phyloP scores from a whole-genome alignment of 345 rosid genomes.

The Punica granatum region DNA sequence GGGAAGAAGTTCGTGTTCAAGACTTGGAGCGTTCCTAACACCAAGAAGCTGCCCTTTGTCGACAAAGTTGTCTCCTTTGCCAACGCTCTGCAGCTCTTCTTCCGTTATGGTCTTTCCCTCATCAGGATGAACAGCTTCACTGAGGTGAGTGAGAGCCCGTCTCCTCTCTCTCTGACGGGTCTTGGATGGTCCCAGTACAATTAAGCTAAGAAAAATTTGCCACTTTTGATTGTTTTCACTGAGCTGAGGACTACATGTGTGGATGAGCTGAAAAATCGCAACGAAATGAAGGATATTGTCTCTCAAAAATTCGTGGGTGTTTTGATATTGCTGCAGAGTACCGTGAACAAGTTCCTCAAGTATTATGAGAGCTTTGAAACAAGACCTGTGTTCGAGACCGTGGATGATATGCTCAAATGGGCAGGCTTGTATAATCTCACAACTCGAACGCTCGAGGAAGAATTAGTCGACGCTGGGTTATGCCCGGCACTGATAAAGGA shows the following conservation, averaged over 20 bases:
- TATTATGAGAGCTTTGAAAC: conserved; percentile 52
- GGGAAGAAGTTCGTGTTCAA: conserved; percentile 59
- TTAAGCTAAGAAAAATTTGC: neutral
- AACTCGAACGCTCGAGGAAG: conserved; percentile 44
- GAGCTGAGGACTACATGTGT: too few relatives aligned
- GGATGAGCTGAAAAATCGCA: neutral
- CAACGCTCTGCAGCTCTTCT: conserved; percentile 45
- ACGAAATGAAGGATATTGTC: neutral
- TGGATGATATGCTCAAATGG: conserved; percentile 92
- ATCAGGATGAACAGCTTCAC: conserved; percentile 59
- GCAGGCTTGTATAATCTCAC: conserved; percentile 75
- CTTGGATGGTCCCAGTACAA: too few relatives aligned
- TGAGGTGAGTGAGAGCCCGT: too few relatives aligned
- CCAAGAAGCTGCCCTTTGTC: conserved; percentile 33
- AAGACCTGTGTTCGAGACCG: conserved; percentile 68
- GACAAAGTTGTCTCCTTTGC: conserved; percentile 51
- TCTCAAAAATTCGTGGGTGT: neutral
- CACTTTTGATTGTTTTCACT: neutral
- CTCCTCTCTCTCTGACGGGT: too few relatives aligned
- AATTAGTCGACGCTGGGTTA: conserved; percentile 32
- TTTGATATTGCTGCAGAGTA: conserved; percentile 31
- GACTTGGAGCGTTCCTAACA: conserved; percentile 30
- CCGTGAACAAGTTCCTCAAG: conserved; percentile 61
- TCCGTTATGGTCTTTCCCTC: conserved; percentile 76
- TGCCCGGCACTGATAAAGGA: conserved; percentile 58